Evolutionary conservation across 176 grass and related monocot genomes (phyloP).

Genomic region (Oryza punctata): DNA sequence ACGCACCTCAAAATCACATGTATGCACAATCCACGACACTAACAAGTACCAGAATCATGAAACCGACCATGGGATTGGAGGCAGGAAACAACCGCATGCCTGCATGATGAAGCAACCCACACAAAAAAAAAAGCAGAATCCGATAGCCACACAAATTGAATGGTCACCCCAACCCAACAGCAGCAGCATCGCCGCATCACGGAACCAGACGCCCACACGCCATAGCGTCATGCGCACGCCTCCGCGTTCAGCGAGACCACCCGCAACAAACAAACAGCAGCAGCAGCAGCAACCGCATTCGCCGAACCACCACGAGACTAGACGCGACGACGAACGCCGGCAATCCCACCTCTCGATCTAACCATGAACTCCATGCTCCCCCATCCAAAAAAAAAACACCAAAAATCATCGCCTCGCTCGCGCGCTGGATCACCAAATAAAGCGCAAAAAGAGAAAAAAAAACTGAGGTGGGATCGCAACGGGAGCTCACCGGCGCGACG

Average conservation of each 20-base stretch:
- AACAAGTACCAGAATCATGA: background rate
- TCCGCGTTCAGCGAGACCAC: background rate
- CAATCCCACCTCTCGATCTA: background rate
- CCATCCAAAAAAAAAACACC: background rate
- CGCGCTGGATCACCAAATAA: background rate
- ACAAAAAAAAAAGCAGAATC: background rate
- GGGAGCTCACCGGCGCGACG: constrained; percentile 36
- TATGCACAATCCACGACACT: background rate
- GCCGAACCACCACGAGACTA: constrained; percentile 6
- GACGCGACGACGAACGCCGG: background rate
- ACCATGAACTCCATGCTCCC: background rate
- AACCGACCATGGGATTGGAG: background rate
- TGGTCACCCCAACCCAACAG: background rate
- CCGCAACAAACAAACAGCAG: background rate
- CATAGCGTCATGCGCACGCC: constrained; percentile 5
- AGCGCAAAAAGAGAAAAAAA: background rate
- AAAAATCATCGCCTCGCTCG: background rate
- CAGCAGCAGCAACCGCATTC: constrained; percentile 25
- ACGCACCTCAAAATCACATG: background rate
- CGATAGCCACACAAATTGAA: background rate
- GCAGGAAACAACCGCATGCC: background rate
- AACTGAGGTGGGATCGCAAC: background rate
- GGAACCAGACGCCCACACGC: background rate
- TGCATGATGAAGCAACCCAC: background rate
- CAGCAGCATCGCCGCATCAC: constrained; percentile 22